Base-by-base conservation (phyloP, 1,284 basidiomycete species). In the Irpex sp. region DNA sequence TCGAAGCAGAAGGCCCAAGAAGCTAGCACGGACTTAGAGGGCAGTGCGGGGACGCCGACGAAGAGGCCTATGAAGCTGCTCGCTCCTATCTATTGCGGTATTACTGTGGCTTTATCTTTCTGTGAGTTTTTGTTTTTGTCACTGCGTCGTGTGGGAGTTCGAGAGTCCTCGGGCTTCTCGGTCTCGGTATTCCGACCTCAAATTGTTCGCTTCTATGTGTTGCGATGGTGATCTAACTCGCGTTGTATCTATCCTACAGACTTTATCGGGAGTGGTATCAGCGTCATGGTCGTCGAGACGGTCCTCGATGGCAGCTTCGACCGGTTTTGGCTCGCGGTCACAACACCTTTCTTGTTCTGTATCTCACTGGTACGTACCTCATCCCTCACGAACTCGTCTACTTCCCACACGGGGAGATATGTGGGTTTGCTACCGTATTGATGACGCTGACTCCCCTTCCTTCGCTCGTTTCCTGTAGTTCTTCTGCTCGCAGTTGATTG, bases 41-140 rank as follows among this genome's bases (percentile, higher is more conserved):
- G 73, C 86, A 85, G 67, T 81, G 63, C 5, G 69, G 68, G n/a
- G 67, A 69, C n/a, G 69, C 65, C 68, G 3, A 68, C 68, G 2
- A 14, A 62, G 10, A 78, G 90, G 7, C 87, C 88, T 0, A 81
- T 85, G 57, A 82, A 86, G 53, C 80, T 91, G n/a, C 87, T 90
- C 65, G 91, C 90, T 5, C 90, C 92, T 0, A 72, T 94, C 58
- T 91, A 93, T 67, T 83, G 82, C 56, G 93, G 92, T 19, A 69
- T 93, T 7, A 87, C 87, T 51, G 82, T 80, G 65, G 90, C 78
- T 10, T 71, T 86, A 65, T 83, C 80, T 18, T 71, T 83, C 60
- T 90, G 90, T 87, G 71, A 72, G 80, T 74, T 42, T 42, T 42
- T 10, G 39, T 42, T 42, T 10, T 42, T 5, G 28, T 28, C 28